Base-by-base conservation (phyloP, 352 stramenopile genomes). In the Phytophthora cryptogea region DNA sequence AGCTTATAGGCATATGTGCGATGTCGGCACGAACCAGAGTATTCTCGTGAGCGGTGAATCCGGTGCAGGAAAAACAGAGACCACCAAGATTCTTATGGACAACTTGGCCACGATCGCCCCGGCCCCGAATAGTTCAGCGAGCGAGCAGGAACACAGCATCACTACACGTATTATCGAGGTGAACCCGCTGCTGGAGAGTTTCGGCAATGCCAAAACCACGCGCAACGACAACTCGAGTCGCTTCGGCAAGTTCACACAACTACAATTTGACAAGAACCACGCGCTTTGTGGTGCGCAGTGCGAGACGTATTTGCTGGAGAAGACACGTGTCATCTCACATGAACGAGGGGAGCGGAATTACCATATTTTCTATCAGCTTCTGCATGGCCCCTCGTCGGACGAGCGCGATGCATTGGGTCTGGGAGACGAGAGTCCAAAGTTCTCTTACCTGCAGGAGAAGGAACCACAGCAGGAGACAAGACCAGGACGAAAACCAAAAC, bases 141-240 rank as follows among this genome's bases (percentile, higher is more conserved):
- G 52, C 26, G 53, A 77, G 13, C 52, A 57, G 16, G 65, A 75
- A 27, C 8, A 62, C 43, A 70, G 28, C 67, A 85, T 96, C 46
- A 82, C 74, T 4, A 95, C 92, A 20, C 81, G 91, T 39, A 98
- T 99, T 51, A 80, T 99, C 10, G 89, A 97, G 39, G 96, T 97
- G 16, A 99, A 99, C 68, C 97, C 97, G 23, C 80, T 99, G 42
- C 86, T 99, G 8, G 97, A 99, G 78, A 95, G 92, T 27, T 99
- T 99, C 69, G 97, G 97, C 30, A 99, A 99, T 72, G 96, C 96
- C 28, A 96, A 97, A 59, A 99, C 96, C 2, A 88, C 97, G 11
- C 86, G 96, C 23, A 99, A 99, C 72, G 92, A 98, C 80, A 99
- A 99, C 71, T 98, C 88, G 6, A 90, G 65, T 62, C 88, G 96